A percentile compares a stretch with the other conserved stretches of the same genome.
Evolutionary conservation across 2,329 filamentous ascomycete species (phyloP).

Genomic region (Calonectria montana): DNA sequence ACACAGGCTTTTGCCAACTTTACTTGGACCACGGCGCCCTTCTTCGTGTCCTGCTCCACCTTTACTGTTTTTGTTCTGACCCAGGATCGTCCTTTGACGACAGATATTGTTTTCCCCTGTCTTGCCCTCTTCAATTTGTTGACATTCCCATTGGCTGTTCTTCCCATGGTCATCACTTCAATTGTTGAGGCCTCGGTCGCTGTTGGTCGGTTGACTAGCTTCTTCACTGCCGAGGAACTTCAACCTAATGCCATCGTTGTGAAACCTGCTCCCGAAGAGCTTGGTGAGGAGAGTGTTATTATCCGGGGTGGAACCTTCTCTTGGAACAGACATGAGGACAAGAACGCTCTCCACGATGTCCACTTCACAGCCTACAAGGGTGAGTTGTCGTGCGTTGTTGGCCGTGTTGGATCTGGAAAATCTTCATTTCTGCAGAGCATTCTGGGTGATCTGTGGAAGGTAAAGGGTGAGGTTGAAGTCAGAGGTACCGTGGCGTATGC

Average conservation of each 20-base stretch:
- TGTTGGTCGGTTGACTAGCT: slow-evolving; percentile 84
- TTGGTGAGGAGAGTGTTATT: slow-evolving; percentile 86
- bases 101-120: slow-evolving; percentile 95
- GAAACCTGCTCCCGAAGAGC: slow-evolving; percentile 76
- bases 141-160: slow-evolving; percentile 91
- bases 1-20: slow-evolving; percentile 96
- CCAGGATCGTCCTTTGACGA: slow-evolving; percentile 82
- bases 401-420: slow-evolving; percentile 94
- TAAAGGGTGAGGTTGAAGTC: slow-evolving; percentile 83
- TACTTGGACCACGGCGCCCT: slow-evolving; percentile 97
- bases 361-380: slow-evolving; percentile 92
- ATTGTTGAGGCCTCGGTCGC: slow-evolving; percentile 97
- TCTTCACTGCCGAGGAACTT: slow-evolving; percentile 88
- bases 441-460: slow-evolving; percentile 92
- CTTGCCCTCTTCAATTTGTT: slow-evolving; percentile 93
- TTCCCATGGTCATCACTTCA: slow-evolving; percentile 98
- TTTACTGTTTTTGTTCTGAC: slow-evolving; percentile 95
- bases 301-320: slow-evolving; percentile 91
- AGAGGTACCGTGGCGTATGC: slow-evolving; percentile 90
- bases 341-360: slow-evolving; percentile 81
- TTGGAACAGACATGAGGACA: slow-evolving; percentile 87
- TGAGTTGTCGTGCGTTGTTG: slow-evolving; percentile 92
- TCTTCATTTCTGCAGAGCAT: slow-evolving; percentile 91
- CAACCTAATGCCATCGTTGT: slow-evolving; percentile 83
- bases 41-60: slow-evolving; percentile 96